Evolutionary conservation across 352 stramenopile species (phyloP).

Genomic region (Paralagenidium karlingii): DNA sequence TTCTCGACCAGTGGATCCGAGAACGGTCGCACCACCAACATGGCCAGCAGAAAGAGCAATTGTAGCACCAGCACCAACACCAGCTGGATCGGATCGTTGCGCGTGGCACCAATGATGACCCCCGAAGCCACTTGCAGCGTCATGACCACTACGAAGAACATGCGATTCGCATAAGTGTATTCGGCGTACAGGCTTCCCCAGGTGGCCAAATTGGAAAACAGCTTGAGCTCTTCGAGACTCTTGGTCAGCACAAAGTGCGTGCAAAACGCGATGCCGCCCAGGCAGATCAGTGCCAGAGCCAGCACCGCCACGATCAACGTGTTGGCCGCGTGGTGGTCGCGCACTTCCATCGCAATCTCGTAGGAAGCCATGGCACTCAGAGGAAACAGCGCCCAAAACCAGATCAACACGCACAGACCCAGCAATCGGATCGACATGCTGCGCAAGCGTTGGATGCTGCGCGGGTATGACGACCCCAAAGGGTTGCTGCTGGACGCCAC

Average conservation of each 20-base stretch:
- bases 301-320: slow-evolving; percentile 7
- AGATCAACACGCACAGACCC: slow-evolving; percentile 22
- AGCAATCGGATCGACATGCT: slow-evolving; percentile 16
- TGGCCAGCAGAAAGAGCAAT: slow-evolving; percentile 14
- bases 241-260: slow-evolving; percentile 7
- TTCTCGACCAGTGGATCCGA: slow-evolving; percentile 3
- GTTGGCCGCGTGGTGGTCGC: slow-evolving; percentile 6
- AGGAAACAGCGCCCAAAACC: slow-evolving; percentile 23
- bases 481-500: background rate
- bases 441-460: slow-evolving; percentile 3
- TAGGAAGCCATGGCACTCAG: slow-evolving; percentile 18
- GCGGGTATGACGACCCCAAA: background rate
- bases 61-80: slow-evolving; percentile 16
- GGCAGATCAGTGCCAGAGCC: slow-evolving; percentile 13
- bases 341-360: slow-evolving; percentile 12
- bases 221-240: slow-evolving; percentile 12
- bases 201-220: slow-evolving; percentile 10
- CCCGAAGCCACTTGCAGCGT: slow-evolving; percentile 16
- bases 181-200: slow-evolving; percentile 27
- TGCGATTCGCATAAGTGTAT: slow-evolving; percentile 11
- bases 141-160: slow-evolving; percentile 23
- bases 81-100: slow-evolving; percentile 13
- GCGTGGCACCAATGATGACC: slow-evolving; percentile 16
- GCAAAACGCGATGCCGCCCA: slow-evolving; percentile 5
- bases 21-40: slow-evolving; percentile 21